A percentile compares a stretch with the other conserved stretches of the same genome.
Evolutionary conservation across 129 eudicot species (phyloP).

Genomic region (Erigeron canadensis): DNA sequence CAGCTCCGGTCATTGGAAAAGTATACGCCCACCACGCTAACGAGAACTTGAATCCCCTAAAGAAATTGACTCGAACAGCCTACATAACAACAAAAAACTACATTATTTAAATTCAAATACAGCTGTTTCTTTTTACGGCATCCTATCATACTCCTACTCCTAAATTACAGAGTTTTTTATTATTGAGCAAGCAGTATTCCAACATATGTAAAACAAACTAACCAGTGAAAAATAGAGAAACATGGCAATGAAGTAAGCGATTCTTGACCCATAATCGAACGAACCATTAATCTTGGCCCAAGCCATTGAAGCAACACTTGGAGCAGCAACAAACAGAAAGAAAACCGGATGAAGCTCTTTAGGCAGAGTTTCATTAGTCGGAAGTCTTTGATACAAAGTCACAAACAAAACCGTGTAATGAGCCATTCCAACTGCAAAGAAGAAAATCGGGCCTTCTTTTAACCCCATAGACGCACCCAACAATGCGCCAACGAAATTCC

Average conservation of each 20-base stretch:
- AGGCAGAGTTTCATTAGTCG: constrained; percentile 76
- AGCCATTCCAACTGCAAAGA: constrained; percentile 80
- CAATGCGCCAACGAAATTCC: constrained; percentile 77
- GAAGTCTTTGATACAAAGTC: constrained; percentile 79
- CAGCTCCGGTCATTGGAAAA: constrained; percentile 89
- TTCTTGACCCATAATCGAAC: constrained; percentile 54
- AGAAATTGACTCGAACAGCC: constrained; percentile 86
- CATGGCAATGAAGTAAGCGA: constrained; percentile 73
- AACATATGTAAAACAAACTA: background rate
- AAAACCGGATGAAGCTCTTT: constrained; percentile 87
- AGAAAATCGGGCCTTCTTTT: constrained; percentile 81
- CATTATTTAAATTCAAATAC: background rate
- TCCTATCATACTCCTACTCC: too few relatives aligned
- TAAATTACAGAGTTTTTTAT: too few relatives aligned
- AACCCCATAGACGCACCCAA: constrained; percentile 79
- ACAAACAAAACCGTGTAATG: constrained; percentile 73
- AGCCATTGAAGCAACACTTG: constrained; percentile 85
- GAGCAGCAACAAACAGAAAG: constrained; percentile 83
- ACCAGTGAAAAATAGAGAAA: constrained; percentile 75
- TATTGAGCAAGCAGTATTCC: background rate
- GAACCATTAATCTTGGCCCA: constrained; percentile 77
- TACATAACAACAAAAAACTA: constrained; percentile 23
- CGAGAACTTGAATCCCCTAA: constrained; percentile 84
- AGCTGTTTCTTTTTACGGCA: too few relatives aligned
- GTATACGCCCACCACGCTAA: constrained; percentile 98